phyloP scores from a whole-genome alignment of 208 protist species.

The Leishmania tarentolae region DNA sequence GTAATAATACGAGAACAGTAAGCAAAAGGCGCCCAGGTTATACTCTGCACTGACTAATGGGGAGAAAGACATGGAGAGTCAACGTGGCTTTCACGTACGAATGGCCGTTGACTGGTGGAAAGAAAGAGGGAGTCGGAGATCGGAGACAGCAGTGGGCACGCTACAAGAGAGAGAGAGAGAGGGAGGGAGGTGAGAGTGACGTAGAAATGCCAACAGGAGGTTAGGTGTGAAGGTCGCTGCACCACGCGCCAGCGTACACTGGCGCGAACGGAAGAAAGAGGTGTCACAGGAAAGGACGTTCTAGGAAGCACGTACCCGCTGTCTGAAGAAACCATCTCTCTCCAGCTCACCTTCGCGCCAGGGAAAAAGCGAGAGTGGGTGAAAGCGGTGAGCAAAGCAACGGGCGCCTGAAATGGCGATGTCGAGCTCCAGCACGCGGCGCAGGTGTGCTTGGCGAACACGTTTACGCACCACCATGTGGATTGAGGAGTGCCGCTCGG shows the following conservation, averaged over 20 bases:
- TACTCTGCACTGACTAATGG: not conserved
- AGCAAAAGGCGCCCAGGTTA: too few relatives aligned
- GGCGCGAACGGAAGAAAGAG: not conserved
- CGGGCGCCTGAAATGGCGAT: rapidly evolving
- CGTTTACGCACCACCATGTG: too few relatives aligned
- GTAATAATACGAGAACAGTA: too few relatives aligned
- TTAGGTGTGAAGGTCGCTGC: too few relatives aligned
- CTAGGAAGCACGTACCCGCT: not conserved
- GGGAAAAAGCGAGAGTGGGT: not conserved
- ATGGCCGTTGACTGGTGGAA: not conserved
- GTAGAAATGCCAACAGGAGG: too few relatives aligned
- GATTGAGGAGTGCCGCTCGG: not conserved
- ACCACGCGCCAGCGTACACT: not conserved
- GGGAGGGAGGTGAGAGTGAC: not conserved
- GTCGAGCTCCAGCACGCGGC: not conserved
- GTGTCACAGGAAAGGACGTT: not conserved
- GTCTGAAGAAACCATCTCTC: not conserved
- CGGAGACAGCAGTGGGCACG: not conserved
- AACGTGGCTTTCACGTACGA: not conserved
- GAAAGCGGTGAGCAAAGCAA: not conserved
- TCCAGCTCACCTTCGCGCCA: not conserved
- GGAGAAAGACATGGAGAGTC: not conserved
- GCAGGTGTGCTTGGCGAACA: not conserved
- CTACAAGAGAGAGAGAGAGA: not conserved
- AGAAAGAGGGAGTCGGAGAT: not conserved